These are phyloP conservation scores for Trebouxia sp. DNA, from an alignment of 139 green algal species.

Conservation along the genomic window DNA sequence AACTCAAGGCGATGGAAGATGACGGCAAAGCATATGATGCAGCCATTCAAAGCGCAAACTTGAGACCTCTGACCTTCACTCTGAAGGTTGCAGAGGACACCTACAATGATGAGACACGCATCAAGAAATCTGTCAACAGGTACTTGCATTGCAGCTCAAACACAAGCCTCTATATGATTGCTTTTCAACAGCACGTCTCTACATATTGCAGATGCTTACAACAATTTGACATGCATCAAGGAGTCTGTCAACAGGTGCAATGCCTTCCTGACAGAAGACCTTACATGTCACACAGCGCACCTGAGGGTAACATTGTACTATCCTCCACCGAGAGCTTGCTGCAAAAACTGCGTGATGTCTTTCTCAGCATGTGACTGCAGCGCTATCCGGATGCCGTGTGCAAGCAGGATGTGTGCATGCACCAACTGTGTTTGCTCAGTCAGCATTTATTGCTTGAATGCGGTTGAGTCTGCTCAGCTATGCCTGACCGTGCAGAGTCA, in stretches of 20 bases:
- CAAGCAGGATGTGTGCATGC: no score
- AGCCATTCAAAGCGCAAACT: conserved; percentile 40
- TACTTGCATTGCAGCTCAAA: not conserved
- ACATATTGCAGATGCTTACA: no score
- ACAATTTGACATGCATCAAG: not conserved
- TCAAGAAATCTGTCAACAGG: conserved; percentile 65
- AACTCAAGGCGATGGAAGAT: conserved; percentile 48
- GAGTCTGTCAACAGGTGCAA: not conserved
- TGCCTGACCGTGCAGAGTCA: not conserved
- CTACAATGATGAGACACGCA: conserved; percentile 86
- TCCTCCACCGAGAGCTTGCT: no score
- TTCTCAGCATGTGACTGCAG: no score
- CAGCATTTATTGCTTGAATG: no score
- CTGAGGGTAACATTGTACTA: no score
- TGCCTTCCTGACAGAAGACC: not conserved
- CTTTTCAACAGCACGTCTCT: not conserved
- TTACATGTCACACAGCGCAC: not conserved
- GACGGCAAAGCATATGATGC: conserved; percentile 25
- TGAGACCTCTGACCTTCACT: conserved; percentile 59
- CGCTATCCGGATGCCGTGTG: no score
- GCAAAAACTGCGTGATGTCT: no score
- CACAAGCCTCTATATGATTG: not conserved
- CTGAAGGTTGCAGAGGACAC: conserved; percentile 83
- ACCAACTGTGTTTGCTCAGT: no score
- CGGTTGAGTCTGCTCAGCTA: not conserved